Conservation (phyloP, 371 early-diverging fungal genomes). For the Mortierella sp. region DNA sequence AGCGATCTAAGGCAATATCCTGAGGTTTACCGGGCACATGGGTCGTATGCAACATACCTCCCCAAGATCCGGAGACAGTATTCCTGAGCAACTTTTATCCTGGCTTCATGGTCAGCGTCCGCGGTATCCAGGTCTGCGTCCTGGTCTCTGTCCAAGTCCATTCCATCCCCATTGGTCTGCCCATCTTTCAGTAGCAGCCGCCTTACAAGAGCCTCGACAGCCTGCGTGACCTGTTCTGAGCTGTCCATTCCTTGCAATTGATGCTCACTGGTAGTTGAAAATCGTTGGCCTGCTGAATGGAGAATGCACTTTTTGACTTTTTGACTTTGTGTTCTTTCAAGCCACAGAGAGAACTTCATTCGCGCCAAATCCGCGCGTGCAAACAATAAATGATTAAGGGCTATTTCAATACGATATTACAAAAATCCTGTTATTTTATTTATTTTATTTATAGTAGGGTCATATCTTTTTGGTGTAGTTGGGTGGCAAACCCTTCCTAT, state of each 20-base stretch:
- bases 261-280: neutral
- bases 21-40: too few relatives aligned
- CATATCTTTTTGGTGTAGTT: neutral
- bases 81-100: constrained; percentile 52
- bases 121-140: neutral
- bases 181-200: constrained; percentile 17
- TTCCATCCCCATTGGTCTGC: constrained; percentile 12
- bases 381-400: too few relatives aligned
- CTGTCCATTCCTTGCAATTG: constrained; percentile 26
- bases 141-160: constrained; percentile 40
- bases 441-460: too few relatives aligned
- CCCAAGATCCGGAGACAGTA: constrained; percentile 61
- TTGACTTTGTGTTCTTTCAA: neutral
- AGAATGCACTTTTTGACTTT: neutral
- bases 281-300: neutral
- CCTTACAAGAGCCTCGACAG: constrained; percentile 41
- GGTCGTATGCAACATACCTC: constrained; percentile 44
- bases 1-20: too few relatives aligned
- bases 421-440: too few relatives aligned
- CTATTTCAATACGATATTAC: too few relatives aligned
- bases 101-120: constrained; percentile 17
- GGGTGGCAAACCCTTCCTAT: neutral
- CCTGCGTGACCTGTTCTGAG: constrained; percentile 39
- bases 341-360: neutral
- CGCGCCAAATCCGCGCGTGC: too few relatives aligned